Base-by-base conservation (phyloP, 2,329 filamentous ascomycete genomes). In the Xylariales sp. region DNA sequence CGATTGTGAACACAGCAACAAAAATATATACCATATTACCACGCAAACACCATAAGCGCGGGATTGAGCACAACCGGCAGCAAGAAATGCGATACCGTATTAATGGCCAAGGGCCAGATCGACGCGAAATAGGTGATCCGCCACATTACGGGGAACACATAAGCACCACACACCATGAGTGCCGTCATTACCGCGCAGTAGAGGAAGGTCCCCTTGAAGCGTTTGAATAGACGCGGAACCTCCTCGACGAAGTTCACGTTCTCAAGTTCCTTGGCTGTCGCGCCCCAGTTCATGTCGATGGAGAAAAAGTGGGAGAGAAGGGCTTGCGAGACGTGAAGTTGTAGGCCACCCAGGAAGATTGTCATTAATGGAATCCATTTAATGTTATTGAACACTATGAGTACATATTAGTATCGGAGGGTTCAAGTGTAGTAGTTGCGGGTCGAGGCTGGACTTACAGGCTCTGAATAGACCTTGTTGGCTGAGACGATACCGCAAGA, bases 31-130 rank as follows among this genome's bases (percentile, higher is more conserved):
- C 12, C 11, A 21, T 11, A 32, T 16, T 68, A 81, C 68, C 71
- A 81, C 32, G 72, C 77, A 53, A 81, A 79, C 55, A 72, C 68
- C 78, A 84, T 82, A 62, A 83, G 55, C 38, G 75, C 76, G 15
- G 80, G 80, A 51, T 83, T 83, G 46, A 83, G 60, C 43, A 69
- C 68, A 36, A 84, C 70, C 8, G 79, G 79, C 44, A 82, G 58
- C 29, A 76, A 58, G 54, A 81, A 76, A 55, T 82, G 77, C 27
- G 65, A 67, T 32, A 69, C 59, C 9, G 81, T 63, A 27, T 78
- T 62, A 28, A 65, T 69, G 16, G 59, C 61, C 18, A 84, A 57
- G 16, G 80, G 80, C 51, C 69, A 79, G 55, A 84, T 78, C 42
- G 78, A 74, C 11, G 76, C 71, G 50, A 84, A 76, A 40, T 68